Conservation (phyloP, 805 yeast species). For the Starmera dryadoides region DNA sequence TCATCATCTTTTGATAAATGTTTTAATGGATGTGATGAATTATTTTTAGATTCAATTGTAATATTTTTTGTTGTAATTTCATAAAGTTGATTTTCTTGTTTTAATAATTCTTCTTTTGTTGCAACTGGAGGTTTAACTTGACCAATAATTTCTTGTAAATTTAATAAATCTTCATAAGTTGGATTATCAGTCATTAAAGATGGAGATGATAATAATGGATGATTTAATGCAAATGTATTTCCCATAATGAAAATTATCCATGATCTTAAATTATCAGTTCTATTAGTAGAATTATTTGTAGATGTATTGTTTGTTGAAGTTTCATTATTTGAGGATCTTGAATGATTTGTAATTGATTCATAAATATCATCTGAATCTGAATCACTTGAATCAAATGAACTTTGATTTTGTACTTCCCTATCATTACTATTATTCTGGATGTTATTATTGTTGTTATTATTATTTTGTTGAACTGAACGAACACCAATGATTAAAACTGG, state of each 20-base stretch:
- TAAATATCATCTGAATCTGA: background rate
- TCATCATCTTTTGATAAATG: background rate
- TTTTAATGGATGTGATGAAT: background rate
- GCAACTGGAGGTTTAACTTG: conserved; percentile 38
- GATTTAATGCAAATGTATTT: conserved; percentile 41
- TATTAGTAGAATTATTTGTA: background rate
- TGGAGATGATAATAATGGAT: conserved; percentile 42
- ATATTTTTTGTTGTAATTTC: conserved; percentile 9
- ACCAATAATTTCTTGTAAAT: conserved; percentile 41
- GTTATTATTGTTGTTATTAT: conserved; percentile 7
- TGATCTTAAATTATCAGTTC: conserved; percentile 24
- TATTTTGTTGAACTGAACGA: conserved; percentile 26
- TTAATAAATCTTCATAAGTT: conserved; percentile 41
- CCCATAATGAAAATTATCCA: conserved; percentile 64
- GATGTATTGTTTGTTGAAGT: conserved; percentile 3
- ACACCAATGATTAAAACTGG: conserved; percentile 46
- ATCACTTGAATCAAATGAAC: conserved; percentile 1
- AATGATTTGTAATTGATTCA: background rate
- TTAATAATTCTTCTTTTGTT: conserved; percentile 30
- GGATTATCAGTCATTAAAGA: conserved; percentile 40
- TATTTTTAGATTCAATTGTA: conserved; percentile 1
- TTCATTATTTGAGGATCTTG: background rate
- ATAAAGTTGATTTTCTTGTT: conserved; percentile 28
- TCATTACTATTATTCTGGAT: background rate
- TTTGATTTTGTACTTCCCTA: conserved; percentile 2